Conservation (phyloP, 352 stramenopile genomes). For the Pythium graminicola region DNA sequence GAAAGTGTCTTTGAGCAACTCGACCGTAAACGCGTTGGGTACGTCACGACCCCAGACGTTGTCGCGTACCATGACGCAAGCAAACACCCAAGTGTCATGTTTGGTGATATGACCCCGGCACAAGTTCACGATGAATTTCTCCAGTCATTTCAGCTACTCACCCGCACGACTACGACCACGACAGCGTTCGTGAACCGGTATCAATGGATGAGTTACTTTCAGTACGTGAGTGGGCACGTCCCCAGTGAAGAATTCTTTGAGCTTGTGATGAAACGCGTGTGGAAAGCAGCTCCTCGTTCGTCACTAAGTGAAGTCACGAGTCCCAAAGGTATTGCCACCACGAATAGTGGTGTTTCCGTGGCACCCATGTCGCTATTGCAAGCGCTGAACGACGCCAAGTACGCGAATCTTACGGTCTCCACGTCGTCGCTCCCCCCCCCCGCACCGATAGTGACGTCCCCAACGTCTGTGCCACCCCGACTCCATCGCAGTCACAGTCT, state of each 20-base stretch:
- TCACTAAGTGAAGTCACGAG: conserved; percentile 32
- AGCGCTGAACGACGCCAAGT: conserved; percentile 40
- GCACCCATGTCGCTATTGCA: conserved; percentile 44
- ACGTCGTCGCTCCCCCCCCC: conserved; percentile 16
- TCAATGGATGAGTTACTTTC: conserved; percentile 73
- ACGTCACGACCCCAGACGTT: conserved; percentile 47
- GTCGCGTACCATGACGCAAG: conserved; percentile 40
- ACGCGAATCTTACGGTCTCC: conserved; percentile 24
- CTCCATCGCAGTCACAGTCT: conserved; percentile 24
- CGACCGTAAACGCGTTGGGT: conserved; percentile 52
- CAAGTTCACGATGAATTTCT: conserved; percentile 60
- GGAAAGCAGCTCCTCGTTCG: conserved; percentile 39
- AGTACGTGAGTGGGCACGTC: conserved; percentile 57
- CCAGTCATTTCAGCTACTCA: conserved; percentile 35
- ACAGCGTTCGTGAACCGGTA: conserved; percentile 55
- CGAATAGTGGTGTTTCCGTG: background rate
- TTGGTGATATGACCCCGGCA: conserved; percentile 44
- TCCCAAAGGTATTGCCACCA: conserved; percentile 6
- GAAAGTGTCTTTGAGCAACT: conserved; percentile 64
- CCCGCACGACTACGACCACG: conserved; percentile 3
- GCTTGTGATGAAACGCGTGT: conserved; percentile 62
- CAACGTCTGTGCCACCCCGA: conserved; percentile 5
- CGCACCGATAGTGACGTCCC: conserved; percentile 9
- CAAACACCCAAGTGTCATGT: conserved; percentile 66
- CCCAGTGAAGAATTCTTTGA: conserved; percentile 77